Percentiles rank a stretch among this genome's conserved stretches.
Evolutionary conservation across 352 stramenopile genomes (phyloP).

Genomic region (Pythium sp.): DNA sequence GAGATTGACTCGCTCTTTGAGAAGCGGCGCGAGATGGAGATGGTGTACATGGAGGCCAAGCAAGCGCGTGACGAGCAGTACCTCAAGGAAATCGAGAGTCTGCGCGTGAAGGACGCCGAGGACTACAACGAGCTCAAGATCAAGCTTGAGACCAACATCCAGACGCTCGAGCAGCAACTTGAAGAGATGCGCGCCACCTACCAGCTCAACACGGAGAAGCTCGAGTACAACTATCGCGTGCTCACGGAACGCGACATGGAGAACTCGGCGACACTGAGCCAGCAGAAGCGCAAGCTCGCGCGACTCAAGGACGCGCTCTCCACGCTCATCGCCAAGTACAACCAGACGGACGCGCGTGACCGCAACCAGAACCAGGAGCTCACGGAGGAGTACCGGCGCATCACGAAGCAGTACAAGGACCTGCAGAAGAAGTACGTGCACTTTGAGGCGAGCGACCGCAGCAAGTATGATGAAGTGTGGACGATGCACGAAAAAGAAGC

Average conservation of each 20-base stretch:
- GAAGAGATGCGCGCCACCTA: slow-evolving; percentile 95
- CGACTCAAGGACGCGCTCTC: slow-evolving; percentile 91
- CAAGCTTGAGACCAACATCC: slow-evolving; percentile 95
- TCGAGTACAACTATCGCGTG: slow-evolving; percentile 96
- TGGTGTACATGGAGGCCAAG: slow-evolving; percentile 92
- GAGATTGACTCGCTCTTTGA: slow-evolving; percentile 94
- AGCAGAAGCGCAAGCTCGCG: slow-evolving; percentile 93
- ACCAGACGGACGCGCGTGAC: slow-evolving; percentile 87
- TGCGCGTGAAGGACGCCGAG: slow-evolving; percentile 90
- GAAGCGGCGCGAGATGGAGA: slow-evolving; percentile 90
- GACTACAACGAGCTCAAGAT: slow-evolving; percentile 97
- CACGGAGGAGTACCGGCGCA: slow-evolving; percentile 90
- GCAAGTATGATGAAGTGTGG: slow-evolving; percentile 89
- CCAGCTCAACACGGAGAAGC: slow-evolving; percentile 95
- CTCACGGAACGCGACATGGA: slow-evolving; percentile 94
- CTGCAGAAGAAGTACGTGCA: slow-evolving; percentile 94
- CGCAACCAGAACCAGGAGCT: slow-evolving; percentile 90
- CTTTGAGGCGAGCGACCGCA: slow-evolving; percentile 89
- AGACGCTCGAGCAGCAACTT: slow-evolving; percentile 95
- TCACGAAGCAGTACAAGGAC: slow-evolving; percentile 96
- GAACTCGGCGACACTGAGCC: slow-evolving; percentile 89
- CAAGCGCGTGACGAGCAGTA: slow-evolving; percentile 89
- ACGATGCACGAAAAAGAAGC: slow-evolving; percentile 91
- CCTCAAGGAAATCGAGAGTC: slow-evolving; percentile 89
- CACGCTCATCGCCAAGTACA: slow-evolving; percentile 89